Percentiles rank a stretch among this genome's conserved stretches.
phyloP scores from a whole-genome alignment of 768 basidiomycete genomes.

The Calocera viscosa region DNA sequence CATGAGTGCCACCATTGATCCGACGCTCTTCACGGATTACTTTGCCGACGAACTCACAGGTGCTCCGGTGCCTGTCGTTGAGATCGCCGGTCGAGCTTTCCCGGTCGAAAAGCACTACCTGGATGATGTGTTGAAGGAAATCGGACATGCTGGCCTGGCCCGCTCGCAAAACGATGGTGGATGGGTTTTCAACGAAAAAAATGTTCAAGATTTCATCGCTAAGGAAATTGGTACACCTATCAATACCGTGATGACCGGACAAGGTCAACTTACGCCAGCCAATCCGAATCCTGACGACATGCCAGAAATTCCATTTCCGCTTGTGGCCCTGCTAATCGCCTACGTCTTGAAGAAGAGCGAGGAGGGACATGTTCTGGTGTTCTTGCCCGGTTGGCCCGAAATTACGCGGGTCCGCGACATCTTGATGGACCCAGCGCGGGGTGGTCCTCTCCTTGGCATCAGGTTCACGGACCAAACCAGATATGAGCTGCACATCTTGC shows the following conservation, averaged over 20 bases:
- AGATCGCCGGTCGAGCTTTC: constrained; percentile 83
- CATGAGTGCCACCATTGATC: constrained; percentile 95
- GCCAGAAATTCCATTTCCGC: constrained; percentile 63
- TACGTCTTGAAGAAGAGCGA: constrained; percentile 61
- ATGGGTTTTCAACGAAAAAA: constrained; percentile 63
- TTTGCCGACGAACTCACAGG: constrained; percentile 51
- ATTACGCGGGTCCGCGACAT: constrained; percentile 59
- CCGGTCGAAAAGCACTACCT: constrained; percentile 73
- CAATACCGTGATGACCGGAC: constrained; percentile 22
- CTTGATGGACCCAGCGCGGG: constrained; percentile 36
- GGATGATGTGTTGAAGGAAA: constrained; percentile 54
- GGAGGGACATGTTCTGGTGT: constrained; percentile 80
- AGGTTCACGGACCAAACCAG: constrained; percentile 47
- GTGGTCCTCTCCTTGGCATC: constrained; percentile 39
- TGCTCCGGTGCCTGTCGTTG: constrained; percentile 52
- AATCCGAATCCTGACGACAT: constrained; percentile 33
- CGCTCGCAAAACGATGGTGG: neutral
- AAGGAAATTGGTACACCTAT: constrained; percentile 48
- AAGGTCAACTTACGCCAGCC: neutral
- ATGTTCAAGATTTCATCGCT: constrained; percentile 56
- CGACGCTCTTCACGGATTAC: constrained; percentile 76
- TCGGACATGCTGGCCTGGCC: constrained; percentile 19
- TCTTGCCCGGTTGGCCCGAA: constrained; percentile 89
- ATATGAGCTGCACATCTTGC: constrained; percentile 66
- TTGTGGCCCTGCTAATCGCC: constrained; percentile 69